A percentile compares a stretch with the other conserved stretches of the same genome.
These are phyloP conservation scores for Brasilioporus rufonigricans DNA, from an alignment of 768 basidiomycete species.

Conservation along the genomic window DNA sequence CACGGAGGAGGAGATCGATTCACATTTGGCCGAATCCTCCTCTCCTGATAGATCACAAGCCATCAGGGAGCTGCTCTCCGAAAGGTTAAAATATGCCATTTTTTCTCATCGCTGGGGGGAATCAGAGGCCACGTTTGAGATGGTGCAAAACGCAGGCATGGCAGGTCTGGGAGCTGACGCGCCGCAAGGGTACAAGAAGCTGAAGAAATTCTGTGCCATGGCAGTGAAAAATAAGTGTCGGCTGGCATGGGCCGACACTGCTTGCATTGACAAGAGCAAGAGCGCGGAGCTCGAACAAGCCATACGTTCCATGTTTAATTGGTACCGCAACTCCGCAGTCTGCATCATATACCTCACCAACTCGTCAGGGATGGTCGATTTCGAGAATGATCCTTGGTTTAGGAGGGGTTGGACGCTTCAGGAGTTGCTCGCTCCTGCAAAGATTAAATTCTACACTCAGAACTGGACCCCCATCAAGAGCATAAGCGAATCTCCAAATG, in stretches of 20 bases:
- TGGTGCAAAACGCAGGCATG: background rate
- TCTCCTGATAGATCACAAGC: background rate
- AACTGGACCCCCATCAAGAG: background rate
- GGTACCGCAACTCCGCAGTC: slow-evolving; percentile 1
- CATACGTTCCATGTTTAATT: slow-evolving; percentile 8
- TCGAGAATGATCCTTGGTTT: slow-evolving; percentile 3
- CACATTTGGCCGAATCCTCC: background rate
- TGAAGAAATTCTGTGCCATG: background rate
- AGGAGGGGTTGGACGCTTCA: slow-evolving; percentile 10
- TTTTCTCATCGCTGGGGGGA: slow-evolving; percentile 2
- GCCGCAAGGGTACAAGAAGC: background rate
- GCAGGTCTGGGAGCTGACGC: background rate
- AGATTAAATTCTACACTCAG: slow-evolving; percentile 6
- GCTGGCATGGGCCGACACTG: slow-evolving; percentile 34
- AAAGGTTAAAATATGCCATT: background rate
- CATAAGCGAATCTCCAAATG: background rate
- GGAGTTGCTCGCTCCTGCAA: slow-evolving; percentile 5
- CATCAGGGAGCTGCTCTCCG: background rate
- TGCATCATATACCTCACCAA: slow-evolving; percentile 3
- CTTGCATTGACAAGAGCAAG: slow-evolving; percentile 16
- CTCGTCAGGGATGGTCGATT: background rate
- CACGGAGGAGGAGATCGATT: background rate
- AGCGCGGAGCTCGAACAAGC: slow-evolving; percentile 10
- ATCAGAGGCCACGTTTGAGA: background rate
- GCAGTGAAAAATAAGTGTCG: background rate